These are phyloP conservation scores for Pichia insulana DNA, from an alignment of 805 yeast species.

Conservation along the genomic window DNA sequence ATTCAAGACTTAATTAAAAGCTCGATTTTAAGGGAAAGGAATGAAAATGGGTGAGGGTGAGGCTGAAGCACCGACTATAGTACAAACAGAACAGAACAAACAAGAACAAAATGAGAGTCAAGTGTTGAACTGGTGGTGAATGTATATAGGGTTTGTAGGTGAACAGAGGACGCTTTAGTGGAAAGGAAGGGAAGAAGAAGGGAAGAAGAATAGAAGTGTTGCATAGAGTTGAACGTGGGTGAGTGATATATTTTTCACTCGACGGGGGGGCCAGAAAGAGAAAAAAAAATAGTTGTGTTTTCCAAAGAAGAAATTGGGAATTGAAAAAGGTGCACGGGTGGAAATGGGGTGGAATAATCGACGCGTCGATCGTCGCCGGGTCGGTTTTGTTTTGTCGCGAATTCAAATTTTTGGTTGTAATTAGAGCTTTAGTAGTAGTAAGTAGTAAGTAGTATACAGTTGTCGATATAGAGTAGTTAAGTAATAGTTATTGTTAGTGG, in stretches of 20 bases:
- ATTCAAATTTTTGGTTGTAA: no score
- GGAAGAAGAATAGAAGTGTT: not conserved
- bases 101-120: not conserved
- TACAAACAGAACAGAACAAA: not conserved
- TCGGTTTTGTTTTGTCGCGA: no score
- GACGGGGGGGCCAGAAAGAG: no score
- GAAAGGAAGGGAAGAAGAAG: not conserved
- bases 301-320: no score
- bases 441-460: no score
- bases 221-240: not conserved
- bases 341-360: no score
- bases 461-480: no score
- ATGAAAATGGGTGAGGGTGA: not conserved
- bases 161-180: not conserved
- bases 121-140: not conserved
- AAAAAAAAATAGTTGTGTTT: no score
- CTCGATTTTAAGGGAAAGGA: conserved; percentile 6
- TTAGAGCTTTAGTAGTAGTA: no score
- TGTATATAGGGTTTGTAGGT: not conserved
- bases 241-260: not conserved
- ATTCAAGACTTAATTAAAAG: conserved; percentile 10
- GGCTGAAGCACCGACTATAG: conserved; percentile 1
- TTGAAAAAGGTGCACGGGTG: no score
- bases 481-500: no score
- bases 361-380: no score